Base-by-base conservation (phyloP, 768 basidiomycete genomes). In the Porpolomopsis calyptriformis region DNA sequence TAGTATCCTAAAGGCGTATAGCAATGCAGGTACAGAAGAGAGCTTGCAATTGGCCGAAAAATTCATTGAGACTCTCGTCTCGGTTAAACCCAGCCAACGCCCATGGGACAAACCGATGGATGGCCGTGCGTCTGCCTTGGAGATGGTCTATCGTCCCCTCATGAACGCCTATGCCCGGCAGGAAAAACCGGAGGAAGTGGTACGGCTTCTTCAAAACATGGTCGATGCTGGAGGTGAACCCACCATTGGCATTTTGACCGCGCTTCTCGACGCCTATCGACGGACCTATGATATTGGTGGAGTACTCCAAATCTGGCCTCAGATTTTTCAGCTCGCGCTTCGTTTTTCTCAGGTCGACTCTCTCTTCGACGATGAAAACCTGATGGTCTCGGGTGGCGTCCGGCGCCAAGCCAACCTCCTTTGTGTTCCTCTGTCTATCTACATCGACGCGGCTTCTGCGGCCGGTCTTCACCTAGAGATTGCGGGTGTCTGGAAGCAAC, bases 351-450 rank as follows among this genome's bases (percentile, higher is more conserved):
- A 62, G 5, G 57, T 60, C 27, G 57, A 63, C 34, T 51, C 59
- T 8, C 50, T 72, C 34, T 58, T 71, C 52, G 50, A 58, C n/a
- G 52, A 46, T 20, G 35, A 31, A 6, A 51, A 50, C 14, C 55
- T 57, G 20, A 49, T 44, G 4, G 53, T 54, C 31, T 48, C 48
- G 23, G 46, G 46, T 23, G 47, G 39, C 5, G 52, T 38, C 8
- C 53, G 51, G 38, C 55, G 62, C 24, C 60, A 55, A 33, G 68
- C 71, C n/a, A 78, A 76, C 51, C 59, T 79, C n/a, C 70, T 94
- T 36, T 82, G 79, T 52, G 61, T 79, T 33, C 84, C 91, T 0
- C 67, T 97, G 9, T 91, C 89, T 11, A 81, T 89, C 52, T 82
- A 81, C 61, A 77, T 96, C 49, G 80, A 88, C 52, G 72, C 77